phyloP scores from a whole-genome alignment of 2,329 filamentous ascomycete genomes.

The Xylaria polymorpha region DNA sequence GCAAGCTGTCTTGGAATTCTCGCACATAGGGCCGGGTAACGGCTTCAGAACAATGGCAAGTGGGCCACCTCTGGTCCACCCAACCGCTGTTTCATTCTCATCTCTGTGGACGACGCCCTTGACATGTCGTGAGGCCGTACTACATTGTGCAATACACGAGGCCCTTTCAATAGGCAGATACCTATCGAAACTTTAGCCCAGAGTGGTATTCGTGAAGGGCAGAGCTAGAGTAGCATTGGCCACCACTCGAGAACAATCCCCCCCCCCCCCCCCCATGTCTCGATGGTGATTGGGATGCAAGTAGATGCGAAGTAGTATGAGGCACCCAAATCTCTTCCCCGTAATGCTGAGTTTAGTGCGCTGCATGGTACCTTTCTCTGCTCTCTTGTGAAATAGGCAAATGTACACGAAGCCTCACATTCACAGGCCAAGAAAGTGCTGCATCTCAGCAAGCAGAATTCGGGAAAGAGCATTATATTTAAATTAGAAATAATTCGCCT shows the following conservation, averaged over 20 bases:
- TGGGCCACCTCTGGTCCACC: background rate
- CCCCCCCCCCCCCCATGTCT: background rate
- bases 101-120: constrained; percentile 11
- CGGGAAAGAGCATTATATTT: background rate
- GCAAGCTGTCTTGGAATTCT: background rate
- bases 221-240: constrained; percentile 17
- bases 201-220: constrained; percentile 3
- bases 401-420: background rate
- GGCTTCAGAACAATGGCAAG: background rate
- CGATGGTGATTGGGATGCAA: background rate
- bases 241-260: constrained; percentile 12
- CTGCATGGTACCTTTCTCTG: background rate
- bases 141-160: constrained; percentile 1
- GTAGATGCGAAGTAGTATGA: constrained; percentile 21
- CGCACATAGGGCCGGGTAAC: background rate
- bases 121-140: background rate
- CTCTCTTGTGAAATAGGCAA: background rate
- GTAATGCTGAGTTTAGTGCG: background rate
- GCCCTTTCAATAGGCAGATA: constrained; percentile 4
- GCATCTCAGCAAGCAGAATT: background rate
- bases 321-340: constrained; percentile 9
- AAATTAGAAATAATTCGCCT: background rate
- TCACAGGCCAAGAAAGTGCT: background rate
- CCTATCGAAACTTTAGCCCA: constrained; percentile 1
- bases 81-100: constrained; percentile 3